phyloP scores from a whole-genome alignment of 2,329 filamentous ascomycete genomes.

The Chalaropsis thielavioides region DNA sequence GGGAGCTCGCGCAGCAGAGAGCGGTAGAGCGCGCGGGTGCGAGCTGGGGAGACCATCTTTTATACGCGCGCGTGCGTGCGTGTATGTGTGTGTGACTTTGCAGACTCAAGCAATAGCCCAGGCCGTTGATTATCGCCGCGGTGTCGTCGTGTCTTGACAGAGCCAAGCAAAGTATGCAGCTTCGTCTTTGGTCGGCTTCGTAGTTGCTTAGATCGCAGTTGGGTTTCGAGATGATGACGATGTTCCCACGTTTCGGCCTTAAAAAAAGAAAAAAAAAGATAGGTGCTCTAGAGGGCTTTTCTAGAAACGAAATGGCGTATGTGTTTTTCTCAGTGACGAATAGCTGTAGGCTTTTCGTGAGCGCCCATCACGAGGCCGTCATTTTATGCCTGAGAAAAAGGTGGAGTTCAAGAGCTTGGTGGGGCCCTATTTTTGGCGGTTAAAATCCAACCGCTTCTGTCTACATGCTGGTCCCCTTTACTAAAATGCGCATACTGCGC shows the following conservation, averaged over 20 bases:
- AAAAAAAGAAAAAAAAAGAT: no score
- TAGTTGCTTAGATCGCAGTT: no score
- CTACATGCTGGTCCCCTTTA: neutral
- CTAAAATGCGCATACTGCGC: no score
- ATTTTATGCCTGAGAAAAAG: neutral
- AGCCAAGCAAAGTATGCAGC: no score
- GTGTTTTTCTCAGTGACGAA: neutral
- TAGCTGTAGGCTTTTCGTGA: neutral
- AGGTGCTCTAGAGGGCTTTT: no score
- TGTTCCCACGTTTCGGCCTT: no score
- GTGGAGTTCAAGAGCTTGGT: neutral
- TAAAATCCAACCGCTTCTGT: conserved; percentile 6
- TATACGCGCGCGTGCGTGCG: neutral
- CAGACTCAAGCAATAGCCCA: no score
- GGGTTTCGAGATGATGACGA: no score
- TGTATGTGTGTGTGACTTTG: neutral
- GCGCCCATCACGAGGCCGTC: neutral
- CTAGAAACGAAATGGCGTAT: no score
- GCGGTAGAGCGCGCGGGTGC: conserved; percentile 69
- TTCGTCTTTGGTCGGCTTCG: no score
- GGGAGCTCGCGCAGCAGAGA: conserved; percentile 80
- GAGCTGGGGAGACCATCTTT: conserved; percentile 31
- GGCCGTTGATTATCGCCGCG: neutral
- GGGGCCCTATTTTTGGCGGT: neutral
- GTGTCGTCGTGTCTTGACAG: no score